Evolutionary conservation across 2,329 filamentous ascomycete species (phyloP), one percentile per base, ranked within the genome.

Genomic region (Polytolypa hystricis): DNA sequence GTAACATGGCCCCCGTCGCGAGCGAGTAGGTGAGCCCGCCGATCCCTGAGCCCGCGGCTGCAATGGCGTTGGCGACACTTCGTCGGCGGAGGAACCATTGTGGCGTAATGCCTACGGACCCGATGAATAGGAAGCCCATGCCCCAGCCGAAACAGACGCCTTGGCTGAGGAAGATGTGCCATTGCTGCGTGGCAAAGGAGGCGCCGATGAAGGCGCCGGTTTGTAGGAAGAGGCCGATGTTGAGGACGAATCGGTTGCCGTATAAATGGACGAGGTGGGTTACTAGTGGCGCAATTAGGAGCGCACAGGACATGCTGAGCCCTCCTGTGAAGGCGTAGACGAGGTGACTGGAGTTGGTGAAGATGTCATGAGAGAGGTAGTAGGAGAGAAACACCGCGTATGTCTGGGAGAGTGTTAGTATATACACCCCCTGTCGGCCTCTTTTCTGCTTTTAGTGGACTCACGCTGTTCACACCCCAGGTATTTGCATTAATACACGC

Each of bases 391-490:
- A 79, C 35, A 79, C 72, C 11, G 71, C 73, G 42, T 67, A 68
- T 25, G 61, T 57, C 60, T 62, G 32, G 12, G 26, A 17, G 26
- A 29, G 33, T 30, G 12, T 28, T 35, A 29, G 30, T 10, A 19
- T 28, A 29, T n/a, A 11, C 18, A 33, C 14, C 21, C 14, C 19
- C 9, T 19, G n/a, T 36, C 23, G 34, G 11, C 17, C 12, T 19
- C 10, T 11, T 25, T 32, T 31, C 27, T 28, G 11, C 27, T 6
- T n/a, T 5, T 6, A 28, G 26, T n/a, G 47, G 19, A 48, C 69
- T 39, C 46, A 74, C 71, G 38, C 71, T 75, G 53, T 84, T 85
- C 42, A 85, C 61, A 5, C 81, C 81, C 81, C 81, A 85, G 1
- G 80, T 84, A 51, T 84, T 79, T 5, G 69, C 74, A 51, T 81